Base-by-base conservation (phyloP, 805 yeast genomes). In the Ogataea naganishii region DNA sequence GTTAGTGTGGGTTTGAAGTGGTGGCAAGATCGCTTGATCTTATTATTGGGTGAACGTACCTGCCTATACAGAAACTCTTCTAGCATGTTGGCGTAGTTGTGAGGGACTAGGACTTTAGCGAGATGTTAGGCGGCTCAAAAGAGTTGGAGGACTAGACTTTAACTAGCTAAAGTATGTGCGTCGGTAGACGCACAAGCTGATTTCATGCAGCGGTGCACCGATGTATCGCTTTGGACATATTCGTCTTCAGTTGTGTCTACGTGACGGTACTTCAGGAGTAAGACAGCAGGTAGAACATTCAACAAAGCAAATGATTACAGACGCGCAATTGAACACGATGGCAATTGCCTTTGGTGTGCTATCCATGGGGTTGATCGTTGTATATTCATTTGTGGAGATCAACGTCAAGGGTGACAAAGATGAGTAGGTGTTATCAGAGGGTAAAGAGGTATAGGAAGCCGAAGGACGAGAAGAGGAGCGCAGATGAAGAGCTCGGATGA, bases 241-340 rank as follows among this genome's bases (percentile, higher is more conserved):
- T n/a, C n/a, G n/a, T n/a, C n/a, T n/a, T n/a, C n/a, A n/a, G n/a
- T n/a, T n/a, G n/a, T n/a, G n/a, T n/a, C n/a, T n/a, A n/a, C n/a
- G n/a, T n/a, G n/a, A n/a, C n/a, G n/a, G n/a, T n/a, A n/a, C n/a
- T n/a, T n/a, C n/a, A n/a, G n/a, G n/a, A n/a, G n/a, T n/a, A n/a
- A n/a, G n/a, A n/a, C n/a, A n/a, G n/a, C n/a, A n/a, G n/a, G n/a
- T n/a, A n/a, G n/a, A n/a, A n/a, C n/a, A n/a, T n/a, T n/a, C n/a
- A n/a, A n/a, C n/a, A n/a, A n/a, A n/a, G n/a, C n/a, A 16, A 27
- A 88, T 88, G 96, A 86, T 88, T 47, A 65, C 83, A 11, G 96
- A 88, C 65, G 64, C 63, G 32, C 92, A 85, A 55, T 69, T 88
- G 51, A 74, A 86, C 53, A 58, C 71, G 28, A 60, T 84, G 26